These are phyloP conservation scores for Collybiopsis luxurians DNA, from an alignment of 768 basidiomycete species.

Conservation along the genomic window DNA sequence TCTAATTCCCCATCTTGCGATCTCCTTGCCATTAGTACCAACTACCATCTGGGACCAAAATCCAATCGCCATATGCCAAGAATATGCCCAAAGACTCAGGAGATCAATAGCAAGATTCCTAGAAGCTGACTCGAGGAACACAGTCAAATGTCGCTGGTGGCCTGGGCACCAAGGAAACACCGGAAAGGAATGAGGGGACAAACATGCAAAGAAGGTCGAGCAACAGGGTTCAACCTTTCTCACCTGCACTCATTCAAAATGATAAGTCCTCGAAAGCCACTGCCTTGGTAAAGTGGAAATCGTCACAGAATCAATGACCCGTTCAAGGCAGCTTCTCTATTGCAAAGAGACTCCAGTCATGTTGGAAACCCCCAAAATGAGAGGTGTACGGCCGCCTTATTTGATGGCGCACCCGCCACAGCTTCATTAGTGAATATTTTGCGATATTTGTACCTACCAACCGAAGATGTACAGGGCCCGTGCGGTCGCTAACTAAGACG, in stretches of 20 bases:
- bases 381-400: too few relatives aligned
- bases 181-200: conserved; percentile 9
- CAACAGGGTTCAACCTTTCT: not conserved
- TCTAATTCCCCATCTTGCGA: conserved; percentile 17
- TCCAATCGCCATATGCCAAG: conserved; percentile 11
- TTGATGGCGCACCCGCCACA: too few relatives aligned
- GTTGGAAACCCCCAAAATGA: too few relatives aligned
- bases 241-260: not conserved
- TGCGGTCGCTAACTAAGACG: too few relatives aligned
- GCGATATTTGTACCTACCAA: too few relatives aligned
- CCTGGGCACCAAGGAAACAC: conserved; percentile 5
- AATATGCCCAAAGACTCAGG: conserved; percentile 1
- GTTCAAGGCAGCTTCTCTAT: too few relatives aligned
- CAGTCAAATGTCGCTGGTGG: conserved; percentile 4
- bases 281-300: too few relatives aligned
- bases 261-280: too few relatives aligned
- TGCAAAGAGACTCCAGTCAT: too few relatives aligned
- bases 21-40: conserved; percentile 20
- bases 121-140: not conserved
- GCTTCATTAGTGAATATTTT: too few relatives aligned
- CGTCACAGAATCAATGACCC: too few relatives aligned
- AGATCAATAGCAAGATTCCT: not conserved
- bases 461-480: too few relatives aligned
- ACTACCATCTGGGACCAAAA: conserved; percentile 19
- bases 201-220: conserved; percentile 1